These are phyloP conservation scores for Entrophospora sp. DNA, from an alignment of 192 early-diverging fungal species.

Conservation along the genomic window DNA sequence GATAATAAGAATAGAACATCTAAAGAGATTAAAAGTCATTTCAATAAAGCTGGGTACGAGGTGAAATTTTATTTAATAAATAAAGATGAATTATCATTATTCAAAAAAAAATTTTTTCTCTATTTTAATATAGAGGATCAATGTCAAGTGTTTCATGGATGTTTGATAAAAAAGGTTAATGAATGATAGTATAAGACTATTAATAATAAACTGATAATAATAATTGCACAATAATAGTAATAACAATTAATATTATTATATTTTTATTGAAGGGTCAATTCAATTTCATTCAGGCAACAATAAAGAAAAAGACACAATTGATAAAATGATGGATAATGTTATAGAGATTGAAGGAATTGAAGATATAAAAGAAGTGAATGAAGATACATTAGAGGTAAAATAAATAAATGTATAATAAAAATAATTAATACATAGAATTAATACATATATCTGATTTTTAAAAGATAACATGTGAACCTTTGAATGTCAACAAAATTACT, in stretches of 20 bases:
- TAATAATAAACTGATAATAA: neutral
- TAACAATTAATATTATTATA: neutral
- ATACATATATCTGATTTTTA: neutral
- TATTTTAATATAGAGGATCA: slow-evolving; percentile 37
- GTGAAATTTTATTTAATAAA: neutral
- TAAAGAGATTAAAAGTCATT: slow-evolving; percentile 49
- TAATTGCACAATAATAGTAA: neutral
- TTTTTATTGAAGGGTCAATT: slow-evolving; percentile 19
- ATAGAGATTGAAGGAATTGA: slow-evolving; percentile 48
- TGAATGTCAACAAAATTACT: slow-evolving; percentile 38
- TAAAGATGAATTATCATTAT: neutral
- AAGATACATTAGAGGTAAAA: slow-evolving; percentile 39
- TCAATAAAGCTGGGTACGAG: slow-evolving; percentile 42
- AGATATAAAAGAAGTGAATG: slow-evolving; percentile 45
- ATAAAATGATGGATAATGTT: slow-evolving; percentile 48
- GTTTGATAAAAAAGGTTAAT: slow-evolving; percentile 59
- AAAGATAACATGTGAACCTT: slow-evolving; percentile 44
- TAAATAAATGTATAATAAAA: neutral
- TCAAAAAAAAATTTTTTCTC: neutral
- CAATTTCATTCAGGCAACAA: slow-evolving; percentile 40
- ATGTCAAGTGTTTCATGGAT: slow-evolving; percentile 56
- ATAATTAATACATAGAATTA: neutral
- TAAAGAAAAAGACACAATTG: slow-evolving; percentile 35
- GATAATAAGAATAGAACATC: slow-evolving; percentile 57
- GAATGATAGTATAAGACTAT: neutral